Evolutionary conservation across 371 early-diverging fungal species (phyloP).

Genomic region (Apophysomyces trapeziformis): DNA sequence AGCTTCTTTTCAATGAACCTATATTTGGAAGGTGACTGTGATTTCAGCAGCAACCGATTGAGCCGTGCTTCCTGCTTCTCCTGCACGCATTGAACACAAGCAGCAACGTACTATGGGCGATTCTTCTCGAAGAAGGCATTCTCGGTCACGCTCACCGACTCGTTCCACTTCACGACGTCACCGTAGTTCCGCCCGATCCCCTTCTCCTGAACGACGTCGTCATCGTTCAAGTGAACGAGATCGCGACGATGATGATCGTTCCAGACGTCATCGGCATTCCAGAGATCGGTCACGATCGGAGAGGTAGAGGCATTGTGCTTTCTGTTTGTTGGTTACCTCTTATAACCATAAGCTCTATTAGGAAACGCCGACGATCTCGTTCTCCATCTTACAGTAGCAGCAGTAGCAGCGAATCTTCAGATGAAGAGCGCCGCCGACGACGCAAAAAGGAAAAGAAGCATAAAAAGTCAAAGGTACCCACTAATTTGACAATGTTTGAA

Average conservation of each 20-base stretch:
- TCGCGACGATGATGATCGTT: slow-evolving; percentile 3
- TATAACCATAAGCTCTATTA: background rate
- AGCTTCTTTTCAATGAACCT: background rate
- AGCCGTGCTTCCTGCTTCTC: slow-evolving; percentile 7
- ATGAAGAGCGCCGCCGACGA: slow-evolving; percentile 18
- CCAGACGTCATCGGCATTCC: slow-evolving; percentile 6
- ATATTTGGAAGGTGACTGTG: slow-evolving; percentile 6
- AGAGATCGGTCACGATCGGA: slow-evolving; percentile 13
- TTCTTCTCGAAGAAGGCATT: slow-evolving; percentile 16
- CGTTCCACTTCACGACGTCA: background rate
- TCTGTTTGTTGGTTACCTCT: too few relatives aligned
- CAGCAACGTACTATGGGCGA: slow-evolving; percentile 5
- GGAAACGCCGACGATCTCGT: slow-evolving; percentile 20
- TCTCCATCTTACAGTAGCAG: slow-evolving; percentile 12
- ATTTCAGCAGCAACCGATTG: slow-evolving; percentile 7
- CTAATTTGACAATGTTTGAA: too few relatives aligned
- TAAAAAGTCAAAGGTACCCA: slow-evolving; percentile 34
- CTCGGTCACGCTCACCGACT: slow-evolving; percentile 9
- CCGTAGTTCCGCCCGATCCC: background rate
- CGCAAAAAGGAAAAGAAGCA: slow-evolving; percentile 35
- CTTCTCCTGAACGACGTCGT: background rate
- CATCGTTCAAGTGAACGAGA: background rate
- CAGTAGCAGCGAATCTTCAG: slow-evolving; percentile 7
- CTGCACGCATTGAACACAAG: background rate
- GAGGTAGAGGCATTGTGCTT: slow-evolving; percentile 2